Evolutionary conservation across 2,329 filamentous ascomycete species (phyloP).

Genomic region (Alternaria sp.): DNA sequence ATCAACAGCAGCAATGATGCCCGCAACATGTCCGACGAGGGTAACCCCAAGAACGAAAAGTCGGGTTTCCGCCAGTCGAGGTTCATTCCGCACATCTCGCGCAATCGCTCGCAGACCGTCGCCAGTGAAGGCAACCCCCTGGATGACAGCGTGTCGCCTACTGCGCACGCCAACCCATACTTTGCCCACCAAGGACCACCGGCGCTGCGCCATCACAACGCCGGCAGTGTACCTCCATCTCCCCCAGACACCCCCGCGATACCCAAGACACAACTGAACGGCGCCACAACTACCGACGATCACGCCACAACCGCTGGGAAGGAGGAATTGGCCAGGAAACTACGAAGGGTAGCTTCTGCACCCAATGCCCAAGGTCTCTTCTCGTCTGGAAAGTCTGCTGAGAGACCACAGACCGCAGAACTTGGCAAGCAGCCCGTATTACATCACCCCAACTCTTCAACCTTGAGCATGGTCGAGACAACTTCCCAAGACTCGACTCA

Average conservation of each 20-base stretch:
- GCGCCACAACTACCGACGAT: conserved; percentile 69
- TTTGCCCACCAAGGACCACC: conserved; percentile 96
- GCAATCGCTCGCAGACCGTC: conserved; percentile 87
- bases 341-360: conserved; percentile 92
- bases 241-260: conserved; percentile 88
- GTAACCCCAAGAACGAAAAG: conserved; percentile 67
- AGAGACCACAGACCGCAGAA: conserved; percentile 83
- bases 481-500: conserved; percentile 40
- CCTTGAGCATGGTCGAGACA: conserved; percentile 64
- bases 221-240: conserved; percentile 89
- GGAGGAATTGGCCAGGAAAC: conserved; percentile 90
- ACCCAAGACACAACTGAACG: conserved; percentile 67
- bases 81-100: conserved; percentile 86
- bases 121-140: conserved; percentile 91
- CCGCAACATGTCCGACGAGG: conserved; percentile 52
- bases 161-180: conserved; percentile 94
- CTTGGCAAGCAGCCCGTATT: conserved; percentile 81
- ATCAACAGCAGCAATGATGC: conserved; percentile 65
- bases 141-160: conserved; percentile 89
- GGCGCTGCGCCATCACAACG: conserved; percentile 91
- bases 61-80: conserved; percentile 81
- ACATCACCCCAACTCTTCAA: conserved; percentile 62
- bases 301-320: conserved; percentile 80
- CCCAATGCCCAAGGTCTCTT: conserved; percentile 97
- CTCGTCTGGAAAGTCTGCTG: conserved; percentile 57